Base-by-base conservation (phyloP, 768 basidiomycete species). In the Tylopilus felleus region DNA sequence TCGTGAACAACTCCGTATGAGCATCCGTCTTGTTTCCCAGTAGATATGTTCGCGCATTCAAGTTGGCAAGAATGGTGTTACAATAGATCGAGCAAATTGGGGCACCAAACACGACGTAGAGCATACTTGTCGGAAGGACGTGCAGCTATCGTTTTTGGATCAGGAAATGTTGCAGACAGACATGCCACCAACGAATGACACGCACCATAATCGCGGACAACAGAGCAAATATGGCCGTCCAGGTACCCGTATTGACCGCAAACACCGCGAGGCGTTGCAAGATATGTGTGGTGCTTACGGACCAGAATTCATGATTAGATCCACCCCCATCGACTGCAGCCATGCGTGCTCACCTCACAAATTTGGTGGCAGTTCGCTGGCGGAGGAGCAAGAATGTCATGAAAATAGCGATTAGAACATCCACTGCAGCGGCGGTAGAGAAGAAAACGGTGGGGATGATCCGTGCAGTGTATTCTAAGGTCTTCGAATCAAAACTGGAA, bases 191-290 rank as follows among this genome's bases (percentile, higher is more conserved):
- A 16, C 21, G 50, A 44, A 17, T 14, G 23, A 63, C 14, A 36
- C 35, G 16, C 7, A 58, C 85, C 76, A 13, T 79, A 77, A 53
- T 80, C 8, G 43, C 0, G 4, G 41, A 68, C 4, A 78, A 76
- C 65, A 82, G 80, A 6, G 75, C 69, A 5, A 62, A 66, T 0
- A 78, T 78, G 56, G 84, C 82, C 17, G 81, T 74, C 14, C 77
- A 78, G 14, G 82, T 74, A 1, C 80, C 73, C 3, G 53, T 51
- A 14, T 53, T 48, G 7, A 53, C 48, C 0, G 53, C 44, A 25
- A 59, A 63, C 8, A 60, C 13, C 0, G 5, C 41, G 10, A 63
- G 50, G n/a, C 61, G 53, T 41, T 53, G 53, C 9, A 62, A 45
- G 12, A 62, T 3, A 12, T 49, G 31, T 4, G 23, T 31, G 9